Evolutionary conservation across 1,284 basidiomycete genomes (phyloP).

Genomic region (Phylloporus gajari): DNA sequence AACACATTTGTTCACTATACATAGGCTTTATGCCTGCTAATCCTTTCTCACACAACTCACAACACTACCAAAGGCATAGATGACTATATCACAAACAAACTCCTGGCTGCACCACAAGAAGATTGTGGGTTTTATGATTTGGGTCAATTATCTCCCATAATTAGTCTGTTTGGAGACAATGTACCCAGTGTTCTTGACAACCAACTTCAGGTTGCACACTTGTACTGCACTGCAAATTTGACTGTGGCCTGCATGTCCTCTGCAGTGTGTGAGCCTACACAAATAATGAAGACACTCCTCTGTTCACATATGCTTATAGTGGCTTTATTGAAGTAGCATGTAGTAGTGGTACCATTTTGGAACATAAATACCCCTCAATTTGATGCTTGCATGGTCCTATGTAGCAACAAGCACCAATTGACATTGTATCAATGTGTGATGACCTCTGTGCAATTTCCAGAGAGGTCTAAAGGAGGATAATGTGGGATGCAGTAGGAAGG

Average conservation of each 20-base stretch:
- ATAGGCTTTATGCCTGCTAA: too few species aligned
- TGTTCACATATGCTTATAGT: slow-evolving; percentile 17
- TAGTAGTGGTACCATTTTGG: slow-evolving; percentile 47
- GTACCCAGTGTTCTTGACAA: slow-evolving; percentile 62
- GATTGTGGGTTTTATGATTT: slow-evolving; percentile 44
- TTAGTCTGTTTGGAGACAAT: slow-evolving; percentile 12
- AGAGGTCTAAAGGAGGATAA: slow-evolving; percentile 32
- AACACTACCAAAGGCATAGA: too few species aligned
- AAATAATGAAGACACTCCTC: slow-evolving; percentile 24
- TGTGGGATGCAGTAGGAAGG: slow-evolving; percentile 38
- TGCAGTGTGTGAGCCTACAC: slow-evolving; percentile 42
- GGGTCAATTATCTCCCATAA: not conserved
- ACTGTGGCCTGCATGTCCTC: slow-evolving; percentile 53
- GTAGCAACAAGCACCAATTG: slow-evolving; percentile 51
- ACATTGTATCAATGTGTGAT: slow-evolving; percentile 43
- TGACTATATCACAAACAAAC: slow-evolving; percentile 54
- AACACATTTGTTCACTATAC: too few species aligned
- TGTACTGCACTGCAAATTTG: slow-evolving; percentile 44
- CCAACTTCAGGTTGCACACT: slow-evolving; percentile 56
- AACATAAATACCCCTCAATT: not conserved
- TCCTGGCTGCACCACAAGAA: slow-evolving; percentile 39
- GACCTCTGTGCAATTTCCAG: slow-evolving; percentile 42
- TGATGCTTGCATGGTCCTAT: slow-evolving; percentile 51
- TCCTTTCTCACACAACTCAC: too few species aligned
- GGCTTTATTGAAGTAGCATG: slow-evolving; percentile 29